Conservation (phyloP, 768 basidiomycete genomes). For the Rhizopogon salebrosus region DNA sequence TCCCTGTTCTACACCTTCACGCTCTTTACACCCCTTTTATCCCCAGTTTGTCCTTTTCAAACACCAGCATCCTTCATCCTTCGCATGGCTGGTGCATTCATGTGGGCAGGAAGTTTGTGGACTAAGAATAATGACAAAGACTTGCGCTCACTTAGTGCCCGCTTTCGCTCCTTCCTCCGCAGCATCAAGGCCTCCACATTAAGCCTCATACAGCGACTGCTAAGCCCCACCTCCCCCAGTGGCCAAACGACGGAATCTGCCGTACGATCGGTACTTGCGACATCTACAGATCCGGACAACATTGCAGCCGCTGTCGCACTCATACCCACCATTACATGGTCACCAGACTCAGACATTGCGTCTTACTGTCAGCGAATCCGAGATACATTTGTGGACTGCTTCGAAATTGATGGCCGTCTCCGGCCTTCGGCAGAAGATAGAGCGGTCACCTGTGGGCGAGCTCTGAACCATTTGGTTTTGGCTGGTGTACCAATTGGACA, state of each 20-base stretch:
- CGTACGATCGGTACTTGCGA: conserved; percentile 1
- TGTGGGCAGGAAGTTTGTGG: too few relatives aligned
- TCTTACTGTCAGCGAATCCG: background rate
- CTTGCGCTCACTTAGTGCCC: background rate
- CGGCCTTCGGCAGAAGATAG: background rate
- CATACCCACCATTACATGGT: conserved; percentile 1
- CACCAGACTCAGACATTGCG: background rate
- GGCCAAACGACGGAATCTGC: background rate
- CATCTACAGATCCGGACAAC: conserved; percentile 2
- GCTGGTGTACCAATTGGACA: background rate
- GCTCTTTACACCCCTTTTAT: conserved; percentile 4
- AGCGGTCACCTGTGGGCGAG: background rate
- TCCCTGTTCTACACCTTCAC: conserved; percentile 8
- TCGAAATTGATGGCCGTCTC: background rate
- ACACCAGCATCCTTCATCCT: conserved; percentile 2
- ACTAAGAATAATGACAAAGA: too few relatives aligned
- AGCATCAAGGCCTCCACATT: background rate
- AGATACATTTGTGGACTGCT: conserved; percentile 2
- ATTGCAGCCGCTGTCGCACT: background rate
- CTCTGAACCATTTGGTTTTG: background rate
- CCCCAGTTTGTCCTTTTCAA: conserved; percentile 10
- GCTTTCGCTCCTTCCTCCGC: background rate
- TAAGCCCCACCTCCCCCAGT: background rate
- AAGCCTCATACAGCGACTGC: background rate
- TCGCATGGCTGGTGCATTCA: conserved; percentile 4